Base-by-base conservation (phyloP, 305 asterid genomes). In the Rubia tinctorum region DNA sequence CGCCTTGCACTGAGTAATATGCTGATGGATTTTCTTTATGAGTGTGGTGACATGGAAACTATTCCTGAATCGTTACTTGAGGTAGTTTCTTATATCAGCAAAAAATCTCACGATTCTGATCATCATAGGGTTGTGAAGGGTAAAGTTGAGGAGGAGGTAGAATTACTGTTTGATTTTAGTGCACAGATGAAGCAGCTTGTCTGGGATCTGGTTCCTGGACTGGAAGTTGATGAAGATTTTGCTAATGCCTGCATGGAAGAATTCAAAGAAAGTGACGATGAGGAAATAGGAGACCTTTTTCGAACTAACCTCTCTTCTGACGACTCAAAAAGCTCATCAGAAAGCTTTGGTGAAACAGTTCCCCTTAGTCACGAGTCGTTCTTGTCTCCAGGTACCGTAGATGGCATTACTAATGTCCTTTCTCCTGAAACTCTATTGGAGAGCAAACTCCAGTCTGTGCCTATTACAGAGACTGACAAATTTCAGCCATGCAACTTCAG, bases 131-230 rank as follows among this genome's bases (percentile, higher is more conserved):
- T 64, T 82, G 75, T 76, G 69, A 80, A 82, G 60, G 86, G 87
- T 71, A 83, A 78, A 53, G 78, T 89, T 60, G 88, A 81, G 66
- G 81, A 84, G n/a, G 98, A 92, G 83, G 78, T 88, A 14, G 94
- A 89, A 76, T 79, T 76, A 76, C 82, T 92, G 30, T 79, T 89
- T 73, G 72, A 75, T 76, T 42, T 89, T 71, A 90, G 97, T 81
- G 94, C 98, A 82, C 94, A 88, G 84, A 87, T 82, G 42, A 92
- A 88, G 84, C 94, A 86, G 82, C 82, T 90, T 77, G 76, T 89
- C 14, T 82, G 87, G 82, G 87, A 86, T 78, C 67, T 78, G 59
- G 83, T 82, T 76, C 81, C 85, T 68, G 83, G 82, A 73, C 82
- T 82, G 74, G 88, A 80, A 69, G 78, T 89, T 79, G 95, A 88